These are phyloP conservation scores for Monosporozyma yasuniensis DNA, from an alignment of 805 yeast species.

Conservation along the genomic window DNA sequence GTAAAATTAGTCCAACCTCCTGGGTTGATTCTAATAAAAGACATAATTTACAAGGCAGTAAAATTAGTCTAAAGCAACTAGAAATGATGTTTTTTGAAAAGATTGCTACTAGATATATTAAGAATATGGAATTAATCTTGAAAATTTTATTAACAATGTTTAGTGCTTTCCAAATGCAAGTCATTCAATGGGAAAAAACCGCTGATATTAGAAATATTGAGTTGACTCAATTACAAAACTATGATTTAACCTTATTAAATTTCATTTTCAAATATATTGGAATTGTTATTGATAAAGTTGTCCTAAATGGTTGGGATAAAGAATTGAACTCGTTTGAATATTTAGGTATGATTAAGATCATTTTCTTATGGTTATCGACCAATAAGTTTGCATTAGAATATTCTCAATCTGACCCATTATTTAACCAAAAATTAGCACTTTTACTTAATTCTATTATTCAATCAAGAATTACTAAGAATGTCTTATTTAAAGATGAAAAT, in stretches of 20 bases:
- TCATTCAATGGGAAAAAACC: not conserved
- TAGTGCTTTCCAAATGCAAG: constrained; percentile 23
- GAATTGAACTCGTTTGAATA: constrained; percentile 13
- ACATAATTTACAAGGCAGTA: constrained; percentile 1
- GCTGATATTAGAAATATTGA: constrained; percentile 3
- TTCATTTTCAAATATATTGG: constrained; percentile 37
- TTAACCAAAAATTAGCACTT: constrained; percentile 25
- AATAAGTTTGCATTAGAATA: constrained; percentile 36
- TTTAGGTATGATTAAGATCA: constrained; percentile 39
- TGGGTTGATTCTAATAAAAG: constrained; percentile 13
- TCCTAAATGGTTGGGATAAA: constrained; percentile 24
- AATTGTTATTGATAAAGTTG: constrained; percentile 27
- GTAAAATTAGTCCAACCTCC: constrained; percentile 15
- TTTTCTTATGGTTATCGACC: constrained; percentile 50
- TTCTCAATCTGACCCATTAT: constrained; percentile 27
- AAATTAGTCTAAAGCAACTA: constrained; percentile 10
- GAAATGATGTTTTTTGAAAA: constrained; percentile 17
- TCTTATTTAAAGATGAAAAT: constrained; percentile 3
- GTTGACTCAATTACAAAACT: constrained; percentile 8
- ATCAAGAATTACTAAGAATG: constrained; percentile 7
- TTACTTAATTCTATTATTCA: constrained; percentile 26
- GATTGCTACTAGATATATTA: constrained; percentile 19
- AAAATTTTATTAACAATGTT: constrained; percentile 18
- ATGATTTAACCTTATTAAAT: constrained; percentile 24
- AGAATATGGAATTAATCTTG: constrained; percentile 19